phyloP scores from a whole-genome alignment of 2,329 filamentous ascomycete species.

The Calonectria multiphialidica region DNA sequence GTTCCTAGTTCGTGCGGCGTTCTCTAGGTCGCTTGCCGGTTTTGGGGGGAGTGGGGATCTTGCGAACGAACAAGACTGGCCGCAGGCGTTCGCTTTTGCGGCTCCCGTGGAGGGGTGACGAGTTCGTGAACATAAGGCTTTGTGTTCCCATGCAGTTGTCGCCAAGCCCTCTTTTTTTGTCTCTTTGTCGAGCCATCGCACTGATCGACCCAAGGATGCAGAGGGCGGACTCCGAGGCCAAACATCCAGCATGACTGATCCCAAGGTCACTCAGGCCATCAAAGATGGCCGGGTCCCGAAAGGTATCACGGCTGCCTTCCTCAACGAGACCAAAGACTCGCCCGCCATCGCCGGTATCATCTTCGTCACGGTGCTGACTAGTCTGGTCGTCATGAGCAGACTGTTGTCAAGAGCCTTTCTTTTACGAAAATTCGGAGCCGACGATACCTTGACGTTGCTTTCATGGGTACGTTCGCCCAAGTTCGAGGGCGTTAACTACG shows the following conservation, averaged over 20 bases:
- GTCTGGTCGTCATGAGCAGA: slow-evolving; percentile 49
- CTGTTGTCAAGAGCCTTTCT: slow-evolving; percentile 51
- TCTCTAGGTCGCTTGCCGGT: not conserved
- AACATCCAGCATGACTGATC: slow-evolving; percentile 37
- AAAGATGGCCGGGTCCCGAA: slow-evolving; percentile 51
- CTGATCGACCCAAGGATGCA: slow-evolving; percentile 7
- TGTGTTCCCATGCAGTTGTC: not conserved
- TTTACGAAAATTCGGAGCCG: slow-evolving; percentile 52
- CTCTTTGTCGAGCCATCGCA: not conserved
- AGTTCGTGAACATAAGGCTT: not conserved
- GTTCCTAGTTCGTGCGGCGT: not conserved
- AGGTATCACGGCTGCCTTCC: slow-evolving; percentile 47
- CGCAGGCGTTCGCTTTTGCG: not conserved
- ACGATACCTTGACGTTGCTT: slow-evolving; percentile 52
- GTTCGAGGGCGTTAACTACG: not conserved
- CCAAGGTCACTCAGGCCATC: slow-evolving; percentile 46
- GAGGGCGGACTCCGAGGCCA: not conserved
- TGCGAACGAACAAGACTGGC: not conserved
- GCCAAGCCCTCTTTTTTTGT: not conserved
- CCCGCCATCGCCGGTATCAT: slow-evolving; percentile 55
- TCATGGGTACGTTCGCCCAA: slow-evolving; percentile 47
- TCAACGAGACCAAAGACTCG: slow-evolving; percentile 52
- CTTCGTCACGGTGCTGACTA: slow-evolving; percentile 50
- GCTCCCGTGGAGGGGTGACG: not conserved
- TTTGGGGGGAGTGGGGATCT: not conserved